Percentiles rank a stretch among this genome's conserved stretches.
Evolutionary conservation across 495 filamentous ascomycete genomes (phyloP).

Genomic region (Aspergillus taichungensis): DNA sequence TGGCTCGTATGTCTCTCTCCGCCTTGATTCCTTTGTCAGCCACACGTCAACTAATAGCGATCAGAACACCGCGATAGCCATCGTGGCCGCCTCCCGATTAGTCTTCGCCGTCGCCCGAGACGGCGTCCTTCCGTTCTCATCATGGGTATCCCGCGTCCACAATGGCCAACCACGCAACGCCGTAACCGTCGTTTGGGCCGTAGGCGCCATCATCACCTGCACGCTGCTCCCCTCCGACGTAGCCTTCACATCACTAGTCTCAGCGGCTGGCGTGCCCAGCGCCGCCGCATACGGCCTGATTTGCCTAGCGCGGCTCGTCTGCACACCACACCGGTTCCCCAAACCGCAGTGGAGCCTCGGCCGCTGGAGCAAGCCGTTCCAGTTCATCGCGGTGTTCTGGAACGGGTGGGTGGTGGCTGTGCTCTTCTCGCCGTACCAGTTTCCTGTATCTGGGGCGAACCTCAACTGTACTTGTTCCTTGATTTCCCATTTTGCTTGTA

Average conservation of each 20-base stretch:
- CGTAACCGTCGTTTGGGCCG: conserved; percentile 44
- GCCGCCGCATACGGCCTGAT: conserved; percentile 48
- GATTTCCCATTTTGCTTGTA: not conserved
- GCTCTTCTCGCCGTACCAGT: conserved; percentile 39
- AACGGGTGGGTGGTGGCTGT: conserved; percentile 44
- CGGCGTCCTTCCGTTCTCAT: conserved; percentile 46
- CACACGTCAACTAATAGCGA: not conserved
- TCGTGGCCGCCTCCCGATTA: conserved; percentile 46
- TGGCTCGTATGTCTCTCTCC: conserved; percentile 30
- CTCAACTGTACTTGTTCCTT: conserved; percentile 33
- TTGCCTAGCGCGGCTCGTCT: conserved; percentile 41
- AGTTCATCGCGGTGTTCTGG: conserved; percentile 41
- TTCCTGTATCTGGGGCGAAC: conserved; percentile 34
- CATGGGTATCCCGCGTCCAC: conserved; percentile 45
- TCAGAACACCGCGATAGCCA: conserved; percentile 46
- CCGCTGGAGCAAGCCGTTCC: conserved; percentile 37
- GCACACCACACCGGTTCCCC: conserved; percentile 38
- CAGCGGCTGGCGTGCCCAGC: conserved; percentile 41
- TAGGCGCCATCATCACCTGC: conserved; percentile 42
- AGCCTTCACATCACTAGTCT: conserved; percentile 47
- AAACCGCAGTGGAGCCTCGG: conserved; percentile 40
- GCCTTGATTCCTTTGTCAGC: not conserved
- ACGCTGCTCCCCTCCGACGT: conserved; percentile 45
- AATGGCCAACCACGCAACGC: conserved; percentile 45
- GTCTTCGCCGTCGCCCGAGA: conserved; percentile 50